A percentile compares a stretch with the other conserved stretches of the same genome.
These are phyloP conservation scores for Paramecium tetraurelia DNA, from an alignment of 73 alveolate genomes.

Conservation along the genomic window DNA sequence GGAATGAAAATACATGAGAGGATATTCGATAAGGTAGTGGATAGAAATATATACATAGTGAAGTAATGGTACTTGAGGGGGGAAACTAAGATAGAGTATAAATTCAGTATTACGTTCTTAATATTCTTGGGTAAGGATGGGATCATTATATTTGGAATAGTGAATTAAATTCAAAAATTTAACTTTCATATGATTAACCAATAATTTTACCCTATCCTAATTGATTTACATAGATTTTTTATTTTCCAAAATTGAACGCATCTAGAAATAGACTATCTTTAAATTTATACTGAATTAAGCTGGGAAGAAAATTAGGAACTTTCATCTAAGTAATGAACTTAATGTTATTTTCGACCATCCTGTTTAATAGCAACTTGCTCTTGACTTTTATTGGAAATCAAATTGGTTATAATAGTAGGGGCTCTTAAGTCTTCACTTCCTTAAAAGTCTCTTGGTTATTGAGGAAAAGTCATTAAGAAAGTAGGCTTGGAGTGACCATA, in stretches of 20 bases:
- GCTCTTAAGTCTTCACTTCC: slow-evolving; percentile 13
- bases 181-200: not conserved
- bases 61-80: not conserved
- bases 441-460: not conserved
- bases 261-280: not conserved
- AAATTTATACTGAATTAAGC: not conserved
- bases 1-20: not conserved
- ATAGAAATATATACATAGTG: not conserved
- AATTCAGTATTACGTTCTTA: not conserved
- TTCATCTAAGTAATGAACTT: not conserved
- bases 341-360: not conserved
- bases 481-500: not conserved
- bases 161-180: slow-evolving; percentile 10
- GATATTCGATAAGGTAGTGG: not conserved
- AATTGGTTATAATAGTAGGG: slow-evolving; percentile 1
- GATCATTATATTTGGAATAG: not conserved
- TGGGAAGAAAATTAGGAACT: not conserved
- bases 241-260: not conserved
- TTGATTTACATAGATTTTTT: not conserved
- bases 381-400: not conserved
- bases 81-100: not conserved
- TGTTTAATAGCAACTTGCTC: not conserved
- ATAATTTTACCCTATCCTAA: not conserved
- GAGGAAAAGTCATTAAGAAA: not conserved
- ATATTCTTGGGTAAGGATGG: not conserved